A percentile compares a stretch with the other conserved stretches of the same genome.
phyloP scores from a whole-genome alignment of 2,329 filamentous ascomycete species.

The Botrytis pseudocinerea region DNA sequence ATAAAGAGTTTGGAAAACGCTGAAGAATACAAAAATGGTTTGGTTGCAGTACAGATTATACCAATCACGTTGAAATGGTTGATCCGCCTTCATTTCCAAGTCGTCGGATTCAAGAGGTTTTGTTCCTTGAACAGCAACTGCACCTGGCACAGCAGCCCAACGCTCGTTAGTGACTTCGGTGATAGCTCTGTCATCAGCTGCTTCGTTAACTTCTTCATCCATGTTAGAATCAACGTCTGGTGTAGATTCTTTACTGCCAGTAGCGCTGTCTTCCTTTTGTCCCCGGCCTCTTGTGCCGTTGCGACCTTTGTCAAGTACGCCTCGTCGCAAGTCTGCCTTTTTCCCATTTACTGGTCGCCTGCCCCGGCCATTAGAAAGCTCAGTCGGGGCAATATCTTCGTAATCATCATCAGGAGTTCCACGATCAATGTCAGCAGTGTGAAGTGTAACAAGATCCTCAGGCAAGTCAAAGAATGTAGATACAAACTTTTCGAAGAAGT shows the following conservation, averaged over 20 bases:
- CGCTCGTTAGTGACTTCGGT: conserved; percentile 65
- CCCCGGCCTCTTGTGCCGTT: conserved; percentile 68
- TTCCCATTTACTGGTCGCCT: conserved; percentile 65
- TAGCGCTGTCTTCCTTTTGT: conserved; percentile 79
- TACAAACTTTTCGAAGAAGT: conserved; percentile 76
- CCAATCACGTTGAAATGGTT: conserved; percentile 75
- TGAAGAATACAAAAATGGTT: conserved; percentile 92
- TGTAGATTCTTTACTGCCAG: conserved; percentile 83
- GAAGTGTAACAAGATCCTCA: conserved; percentile 66
- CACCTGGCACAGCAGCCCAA: conserved; percentile 63
- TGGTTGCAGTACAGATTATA: conserved; percentile 93
- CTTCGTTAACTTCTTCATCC: conserved; percentile 73
- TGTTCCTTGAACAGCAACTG: conserved; percentile 54
- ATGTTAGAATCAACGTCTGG: conserved; percentile 77
- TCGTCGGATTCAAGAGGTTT: conserved; percentile 55
- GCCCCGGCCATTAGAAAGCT: conserved; percentile 66
- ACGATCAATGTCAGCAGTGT: conserved; percentile 67
- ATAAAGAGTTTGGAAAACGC: conserved; percentile 89
- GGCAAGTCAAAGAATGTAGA: conserved; percentile 75
- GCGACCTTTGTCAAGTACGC: conserved; percentile 77
- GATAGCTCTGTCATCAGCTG: conserved; percentile 55
- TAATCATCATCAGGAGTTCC: conserved; percentile 74
- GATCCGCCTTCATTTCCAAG: conserved; percentile 70
- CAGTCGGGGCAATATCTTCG: conserved; percentile 63
- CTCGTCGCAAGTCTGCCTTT: conserved; percentile 78